Percentiles rank a stretch among this genome's conserved stretches.
These are phyloP conservation scores for Fraxinus paxiana DNA, from an alignment of 305 asterid species.

Conservation along the genomic window DNA sequence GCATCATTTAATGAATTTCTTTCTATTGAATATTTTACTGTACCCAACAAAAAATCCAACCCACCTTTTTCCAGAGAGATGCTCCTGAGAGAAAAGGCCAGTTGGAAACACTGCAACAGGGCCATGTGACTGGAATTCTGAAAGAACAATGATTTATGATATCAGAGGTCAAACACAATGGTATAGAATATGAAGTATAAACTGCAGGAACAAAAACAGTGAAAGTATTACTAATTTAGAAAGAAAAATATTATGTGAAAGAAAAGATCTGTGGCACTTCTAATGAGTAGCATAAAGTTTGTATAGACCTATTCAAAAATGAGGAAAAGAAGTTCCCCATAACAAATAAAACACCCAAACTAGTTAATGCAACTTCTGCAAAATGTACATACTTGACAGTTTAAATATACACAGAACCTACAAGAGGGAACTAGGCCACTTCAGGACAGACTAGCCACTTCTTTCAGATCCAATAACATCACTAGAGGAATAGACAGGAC, in stretches of 20 bases:
- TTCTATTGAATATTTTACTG: background rate
- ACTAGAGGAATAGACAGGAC: background rate
- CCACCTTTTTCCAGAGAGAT: constrained; percentile 41
- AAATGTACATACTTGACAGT: background rate
- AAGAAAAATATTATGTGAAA: background rate
- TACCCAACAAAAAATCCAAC: constrained; percentile 16
- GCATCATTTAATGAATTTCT: background rate
- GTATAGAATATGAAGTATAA: background rate
- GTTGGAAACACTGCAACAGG: constrained; percentile 47
- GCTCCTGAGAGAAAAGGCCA: constrained; percentile 46
- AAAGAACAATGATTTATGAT: background rate
- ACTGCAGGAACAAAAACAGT: background rate
- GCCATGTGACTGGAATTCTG: constrained; percentile 47
- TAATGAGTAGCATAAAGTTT: background rate
- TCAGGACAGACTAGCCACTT: background rate
- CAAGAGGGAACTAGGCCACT: background rate
- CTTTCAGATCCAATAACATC: background rate
- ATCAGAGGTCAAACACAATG: background rate
- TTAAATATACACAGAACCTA: background rate
- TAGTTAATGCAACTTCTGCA: background rate
- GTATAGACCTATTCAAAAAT: background rate
- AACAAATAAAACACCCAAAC: background rate
- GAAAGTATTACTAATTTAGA: background rate
- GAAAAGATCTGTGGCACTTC: background rate
- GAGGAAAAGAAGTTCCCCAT: background rate